phyloP scores from a whole-genome alignment of 441 rosid species.

The Bocquillonia castaneifolia region DNA sequence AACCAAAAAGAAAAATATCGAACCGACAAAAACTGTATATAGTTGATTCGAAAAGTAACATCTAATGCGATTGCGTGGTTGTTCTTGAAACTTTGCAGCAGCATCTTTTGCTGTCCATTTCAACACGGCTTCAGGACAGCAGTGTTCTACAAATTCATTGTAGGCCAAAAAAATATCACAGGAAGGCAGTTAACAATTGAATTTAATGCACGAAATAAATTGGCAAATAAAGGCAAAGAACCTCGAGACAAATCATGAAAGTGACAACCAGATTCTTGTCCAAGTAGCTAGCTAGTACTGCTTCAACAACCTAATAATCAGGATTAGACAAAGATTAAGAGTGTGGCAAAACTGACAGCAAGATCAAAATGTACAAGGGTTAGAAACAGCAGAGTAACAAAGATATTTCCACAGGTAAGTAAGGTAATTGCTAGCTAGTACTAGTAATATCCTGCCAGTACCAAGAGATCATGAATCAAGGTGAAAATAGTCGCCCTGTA shows the following conservation, averaged over 20 bases:
- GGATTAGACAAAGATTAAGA: conserved; percentile 19
- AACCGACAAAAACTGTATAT: too few species aligned
- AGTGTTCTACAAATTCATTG: conserved; percentile 34
- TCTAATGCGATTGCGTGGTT: conserved; percentile 1
- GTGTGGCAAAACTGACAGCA: conserved; percentile 1
- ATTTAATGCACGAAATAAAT: conserved; percentile 1
- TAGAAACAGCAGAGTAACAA: conserved; percentile 28
- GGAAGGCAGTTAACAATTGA: not conserved
- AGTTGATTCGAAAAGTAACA: conserved; percentile 1
- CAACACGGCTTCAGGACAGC: conserved; percentile 36
- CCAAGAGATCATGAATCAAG: conserved; percentile 29
- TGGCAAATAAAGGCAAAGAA: not conserved
- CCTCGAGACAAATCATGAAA: conserved; percentile 25
- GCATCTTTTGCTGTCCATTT: conserved; percentile 31
- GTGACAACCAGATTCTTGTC: conserved; percentile 23
- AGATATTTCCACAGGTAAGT: too few species aligned
- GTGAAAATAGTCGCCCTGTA: conserved; percentile 19
- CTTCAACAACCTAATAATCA: conserved; percentile 40
- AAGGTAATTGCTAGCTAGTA: too few species aligned
- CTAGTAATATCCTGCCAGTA: conserved; percentile 35
- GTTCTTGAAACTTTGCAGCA: conserved; percentile 33
- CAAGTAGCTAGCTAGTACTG: conserved; percentile 18
- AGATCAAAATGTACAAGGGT: conserved; percentile 22
- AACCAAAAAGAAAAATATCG: not conserved
- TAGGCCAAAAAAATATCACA: conserved; percentile 26